Evolutionary conservation across 306 rosid species (phyloP).

Genomic region (Cucumis hystrix): DNA sequence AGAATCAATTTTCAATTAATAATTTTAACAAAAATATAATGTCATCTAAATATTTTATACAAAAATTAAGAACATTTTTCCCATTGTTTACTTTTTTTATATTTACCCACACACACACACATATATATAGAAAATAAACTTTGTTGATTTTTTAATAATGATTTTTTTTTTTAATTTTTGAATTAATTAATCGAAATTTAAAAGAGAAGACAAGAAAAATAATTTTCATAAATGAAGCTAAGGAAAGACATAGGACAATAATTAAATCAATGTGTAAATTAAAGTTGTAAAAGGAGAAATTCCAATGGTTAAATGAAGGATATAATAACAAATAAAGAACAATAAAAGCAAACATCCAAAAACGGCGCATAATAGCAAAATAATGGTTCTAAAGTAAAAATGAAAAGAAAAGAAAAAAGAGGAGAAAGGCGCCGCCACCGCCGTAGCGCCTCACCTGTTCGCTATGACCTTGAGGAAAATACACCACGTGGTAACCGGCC

Average conservation of each 20-base stretch:
- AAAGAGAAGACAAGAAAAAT: background rate
- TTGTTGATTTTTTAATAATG: too few species aligned
- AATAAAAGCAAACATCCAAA: background rate
- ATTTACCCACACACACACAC: too few species aligned
- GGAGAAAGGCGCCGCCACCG: background rate
- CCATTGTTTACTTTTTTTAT: too few species aligned
- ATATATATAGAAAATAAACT: too few species aligned
- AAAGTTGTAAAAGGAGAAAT: background rate
- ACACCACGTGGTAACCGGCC: conserved; percentile 72
- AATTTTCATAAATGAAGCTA: background rate
- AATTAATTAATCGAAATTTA: background rate
- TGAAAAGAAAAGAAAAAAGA: background rate
- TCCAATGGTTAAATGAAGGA: conserved; percentile 4
- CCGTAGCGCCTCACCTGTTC: conserved; percentile 40
- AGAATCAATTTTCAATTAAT: background rate
- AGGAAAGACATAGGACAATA: background rate
- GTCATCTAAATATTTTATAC: background rate
- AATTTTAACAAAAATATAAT: background rate
- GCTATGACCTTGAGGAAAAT: conserved; percentile 95
- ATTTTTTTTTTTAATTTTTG: too few species aligned
- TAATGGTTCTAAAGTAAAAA: background rate
- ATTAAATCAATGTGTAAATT: background rate
- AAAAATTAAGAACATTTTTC: too few species aligned
- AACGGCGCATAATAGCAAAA: conserved; percentile 9
- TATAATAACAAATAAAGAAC: background rate